Evolutionary conservation across 768 basidiomycete genomes (phyloP).

Genomic region (Macrolepiota albuminosa): DNA sequence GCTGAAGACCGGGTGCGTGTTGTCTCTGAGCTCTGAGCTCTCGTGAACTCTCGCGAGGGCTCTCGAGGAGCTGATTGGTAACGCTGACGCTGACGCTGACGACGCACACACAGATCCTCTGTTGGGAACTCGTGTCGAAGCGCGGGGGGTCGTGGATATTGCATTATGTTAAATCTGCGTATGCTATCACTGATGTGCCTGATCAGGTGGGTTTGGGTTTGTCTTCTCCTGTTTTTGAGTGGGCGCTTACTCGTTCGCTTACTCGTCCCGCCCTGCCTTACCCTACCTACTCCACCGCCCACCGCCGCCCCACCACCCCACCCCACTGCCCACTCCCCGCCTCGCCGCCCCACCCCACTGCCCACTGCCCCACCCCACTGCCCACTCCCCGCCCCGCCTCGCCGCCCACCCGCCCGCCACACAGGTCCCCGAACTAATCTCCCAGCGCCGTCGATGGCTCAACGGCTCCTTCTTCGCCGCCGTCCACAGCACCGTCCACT

Average conservation of each 20-base stretch:
- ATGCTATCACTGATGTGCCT: slow-evolving; percentile 90
- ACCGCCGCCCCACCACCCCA: not conserved
- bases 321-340: too few relatives aligned
- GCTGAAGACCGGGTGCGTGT: slow-evolving; percentile 74
- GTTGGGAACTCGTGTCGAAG: slow-evolving; percentile 98
- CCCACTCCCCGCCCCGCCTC: not conserved
- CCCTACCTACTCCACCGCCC: too few relatives aligned
- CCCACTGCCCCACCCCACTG: too few relatives aligned
- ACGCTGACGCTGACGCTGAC: not conserved
- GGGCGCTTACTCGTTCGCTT: too few relatives aligned
- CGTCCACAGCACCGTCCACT: slow-evolving; percentile 87
- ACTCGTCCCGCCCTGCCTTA: too few relatives aligned
- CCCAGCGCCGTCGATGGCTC: slow-evolving; percentile 93
- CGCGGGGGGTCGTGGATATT: slow-evolving; percentile 85
- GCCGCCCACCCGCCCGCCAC: not conserved
- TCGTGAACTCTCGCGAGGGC: too few relatives aligned
- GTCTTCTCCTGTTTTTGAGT: too few relatives aligned
- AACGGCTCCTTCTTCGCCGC: slow-evolving; percentile 99
- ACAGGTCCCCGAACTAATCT: slow-evolving; percentile 87
- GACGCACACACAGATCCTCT: slow-evolving; percentile 57
- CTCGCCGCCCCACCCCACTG: not conserved
- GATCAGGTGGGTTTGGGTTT: slow-evolving; percentile 52
- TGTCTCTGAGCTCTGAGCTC: too few relatives aligned
- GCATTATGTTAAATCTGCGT: slow-evolving; percentile 95
- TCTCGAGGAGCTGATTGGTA: not conserved